Evolutionary conservation across 768 basidiomycete genomes (phyloP), one percentile per base, ranked within the genome.

Genomic region (Grammothele lineata): DNA sequence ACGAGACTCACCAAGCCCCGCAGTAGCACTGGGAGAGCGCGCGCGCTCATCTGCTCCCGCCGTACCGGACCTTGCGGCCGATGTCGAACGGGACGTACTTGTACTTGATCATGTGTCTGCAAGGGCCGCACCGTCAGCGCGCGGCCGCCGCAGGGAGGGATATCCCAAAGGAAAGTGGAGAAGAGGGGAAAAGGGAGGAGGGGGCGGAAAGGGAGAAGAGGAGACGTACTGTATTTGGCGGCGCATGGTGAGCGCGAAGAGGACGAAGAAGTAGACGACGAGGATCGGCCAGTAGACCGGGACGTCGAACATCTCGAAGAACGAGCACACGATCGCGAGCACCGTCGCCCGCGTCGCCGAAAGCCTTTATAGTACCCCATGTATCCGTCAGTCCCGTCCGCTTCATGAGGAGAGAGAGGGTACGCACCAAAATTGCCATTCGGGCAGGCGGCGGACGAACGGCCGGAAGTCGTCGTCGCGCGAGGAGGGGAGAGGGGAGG

Each of bases 281-380:
- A 99, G 81, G 66, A 99, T 98, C 7, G 96, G 96, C 94, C 96
- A 98, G 71, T 96, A 98, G 19, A 98, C 96, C 6, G 96, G 95
- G 18, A 99, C 87, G 64, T 98, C 94, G 57, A 96, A 95, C 27
- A 85, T 70, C 37, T 86, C 76, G 21, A 90, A 94, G 46, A 85
- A 70, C 2, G 96, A 90, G 64, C 86, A 86, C 44, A 85, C 67
- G 34, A 95, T 59, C 4, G 92, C 86, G 43, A 99, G 62, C 18
- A 87, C n/a, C 21, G 89, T 86, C 10, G 95, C 92, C 37, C 89
- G 85, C 5, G 93, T 98, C 1, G 92, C 75, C 4, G 92, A 90
- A 36, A 97, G 76, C 95, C 94, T 93, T n/a, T n/a, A n/a, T n/a
- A n/a, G n/a, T n/a, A n/a, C n/a, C n/a, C n/a, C n/a, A n/a, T n/a